A percentile compares a stretch with the other conserved stretches of the same genome.
phyloP scores from a whole-genome alignment of 108 stramenopile species.

The Skeletonema tropicum region DNA sequence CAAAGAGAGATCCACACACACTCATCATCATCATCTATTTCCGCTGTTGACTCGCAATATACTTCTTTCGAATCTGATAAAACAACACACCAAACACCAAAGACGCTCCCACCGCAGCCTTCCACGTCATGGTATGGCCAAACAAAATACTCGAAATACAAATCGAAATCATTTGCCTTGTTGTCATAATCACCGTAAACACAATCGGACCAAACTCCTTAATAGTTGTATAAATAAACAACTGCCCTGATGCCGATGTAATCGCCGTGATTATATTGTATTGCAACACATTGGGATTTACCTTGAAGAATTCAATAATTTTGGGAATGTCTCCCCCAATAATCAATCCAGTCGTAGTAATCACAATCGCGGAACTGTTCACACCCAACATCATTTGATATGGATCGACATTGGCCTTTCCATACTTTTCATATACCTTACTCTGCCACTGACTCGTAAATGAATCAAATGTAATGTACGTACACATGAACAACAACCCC shows the following conservation, averaged over 20 bases:
- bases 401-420: conserved; percentile 83
- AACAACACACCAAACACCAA: conserved; percentile 95
- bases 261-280: conserved; percentile 96
- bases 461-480: conserved; percentile 95
- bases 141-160: conserved; percentile 92
- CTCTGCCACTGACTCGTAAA: conserved; percentile 99
- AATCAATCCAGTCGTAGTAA: conserved; percentile 90
- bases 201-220: conserved; percentile 90
- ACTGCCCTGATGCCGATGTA: conserved; percentile 93
- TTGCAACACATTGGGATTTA: conserved; percentile 81
- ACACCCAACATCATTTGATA: conserved; percentile 99
- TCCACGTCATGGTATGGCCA: conserved; percentile 80
- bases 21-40: conserved; percentile 1
- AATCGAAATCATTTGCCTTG: conserved; percentile 96
- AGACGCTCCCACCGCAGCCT: conserved; percentile 78
- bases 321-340: conserved; percentile 91
- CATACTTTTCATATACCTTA: conserved; percentile 94
- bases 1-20: not conserved
- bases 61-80: conserved; percentile 90
- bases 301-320: conserved; percentile 87
- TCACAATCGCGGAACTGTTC: conserved; percentile 93
- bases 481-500: conserved; percentile 91
- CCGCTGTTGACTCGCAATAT: conserved; percentile 55
- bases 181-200: conserved; percentile 97
- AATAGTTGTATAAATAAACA: conserved; percentile 91